A percentile compares a stretch with the other conserved stretches of the same genome.
These are phyloP conservation scores for Suhomyces kunorum DNA, from an alignment of 1,139 yeast genomes.

Conservation along the genomic window DNA sequence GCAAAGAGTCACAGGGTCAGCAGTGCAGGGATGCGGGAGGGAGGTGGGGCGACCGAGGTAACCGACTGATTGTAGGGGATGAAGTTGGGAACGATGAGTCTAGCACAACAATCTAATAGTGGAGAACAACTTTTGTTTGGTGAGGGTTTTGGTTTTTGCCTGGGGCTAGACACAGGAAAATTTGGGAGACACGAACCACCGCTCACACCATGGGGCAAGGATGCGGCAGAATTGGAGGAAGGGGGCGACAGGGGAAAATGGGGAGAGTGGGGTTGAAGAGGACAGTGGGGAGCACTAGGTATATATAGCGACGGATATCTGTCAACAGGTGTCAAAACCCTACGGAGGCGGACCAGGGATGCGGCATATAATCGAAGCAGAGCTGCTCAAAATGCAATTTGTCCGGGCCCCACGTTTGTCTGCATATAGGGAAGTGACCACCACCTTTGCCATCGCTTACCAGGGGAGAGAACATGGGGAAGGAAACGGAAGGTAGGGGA, in stretches of 20 bases:
- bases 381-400: too few relatives aligned
- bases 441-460: background rate
- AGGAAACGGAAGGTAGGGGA: background rate
- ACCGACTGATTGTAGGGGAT: slow-evolving; percentile 2
- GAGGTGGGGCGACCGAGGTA: slow-evolving; percentile 1
- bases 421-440: background rate
- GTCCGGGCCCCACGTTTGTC: background rate
- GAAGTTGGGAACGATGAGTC: slow-evolving; percentile 3
- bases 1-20: background rate
- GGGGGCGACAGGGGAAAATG: too few relatives aligned
- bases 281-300: too few relatives aligned
- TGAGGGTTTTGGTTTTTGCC: slow-evolving; percentile 11
- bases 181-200: slow-evolving; percentile 10
- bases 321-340: too few relatives aligned
- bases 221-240: too few relatives aligned
- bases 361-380: too few relatives aligned
- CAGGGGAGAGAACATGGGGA: too few relatives aligned
- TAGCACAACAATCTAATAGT: slow-evolving; percentile 7
- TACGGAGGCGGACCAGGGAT: too few relatives aligned
- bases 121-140: slow-evolving; percentile 8
- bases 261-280: too few relatives aligned
- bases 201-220: slow-evolving; percentile 2
- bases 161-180: slow-evolving; percentile 7
- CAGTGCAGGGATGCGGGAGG: slow-evolving; percentile 1
- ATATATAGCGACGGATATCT: too few relatives aligned